These are phyloP conservation scores for Nadsonia fulvescens DNA, from an alignment of 805 yeast genomes.

Conservation along the genomic window DNA sequence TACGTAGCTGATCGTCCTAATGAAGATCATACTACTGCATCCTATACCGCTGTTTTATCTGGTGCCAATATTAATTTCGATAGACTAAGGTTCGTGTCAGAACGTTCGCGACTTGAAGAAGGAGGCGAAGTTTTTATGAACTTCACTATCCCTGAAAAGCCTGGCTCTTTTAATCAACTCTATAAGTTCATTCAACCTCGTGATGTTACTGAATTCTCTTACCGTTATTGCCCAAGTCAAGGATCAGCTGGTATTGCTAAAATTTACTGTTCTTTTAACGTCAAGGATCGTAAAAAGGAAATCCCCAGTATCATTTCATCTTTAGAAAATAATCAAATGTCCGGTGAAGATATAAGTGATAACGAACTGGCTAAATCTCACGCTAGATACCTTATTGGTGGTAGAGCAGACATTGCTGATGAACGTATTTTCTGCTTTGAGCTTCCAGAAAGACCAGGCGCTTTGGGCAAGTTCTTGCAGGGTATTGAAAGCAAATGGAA, in stretches of 20 bases:
- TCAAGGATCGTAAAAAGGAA: slow-evolving; percentile 55
- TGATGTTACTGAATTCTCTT: slow-evolving; percentile 84
- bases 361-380: slow-evolving; percentile 93
- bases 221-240: slow-evolving; percentile 32
- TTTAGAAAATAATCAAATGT: slow-evolving; percentile 45
- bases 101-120: slow-evolving; percentile 96
- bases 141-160: slow-evolving; percentile 78
- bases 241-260: slow-evolving; percentile 33
- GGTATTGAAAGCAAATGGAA: slow-evolving; percentile 71
- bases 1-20: slow-evolving; percentile 48
- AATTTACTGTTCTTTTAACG: slow-evolving; percentile 78
- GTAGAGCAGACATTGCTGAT: slow-evolving; percentile 51
- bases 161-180: slow-evolving; percentile 73
- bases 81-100: slow-evolving; percentile 85
- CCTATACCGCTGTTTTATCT: slow-evolving; percentile 70
- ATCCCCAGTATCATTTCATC: slow-evolving; percentile 41
- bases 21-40: slow-evolving; percentile 46
- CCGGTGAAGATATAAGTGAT: slow-evolving; percentile 69
- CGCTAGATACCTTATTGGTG: slow-evolving; percentile 93
- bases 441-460: slow-evolving; percentile 97
- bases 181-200: slow-evolving; percentile 73
- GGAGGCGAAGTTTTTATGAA: slow-evolving; percentile 89
- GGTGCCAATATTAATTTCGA: slow-evolving; percentile 99
- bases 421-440: slow-evolving; percentile 75
- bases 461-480: slow-evolving; percentile 61